Evolutionary conservation across 2,329 filamentous ascomycete genomes (phyloP).

Genomic region (Stagonosporopsis chrysanthemi): DNA sequence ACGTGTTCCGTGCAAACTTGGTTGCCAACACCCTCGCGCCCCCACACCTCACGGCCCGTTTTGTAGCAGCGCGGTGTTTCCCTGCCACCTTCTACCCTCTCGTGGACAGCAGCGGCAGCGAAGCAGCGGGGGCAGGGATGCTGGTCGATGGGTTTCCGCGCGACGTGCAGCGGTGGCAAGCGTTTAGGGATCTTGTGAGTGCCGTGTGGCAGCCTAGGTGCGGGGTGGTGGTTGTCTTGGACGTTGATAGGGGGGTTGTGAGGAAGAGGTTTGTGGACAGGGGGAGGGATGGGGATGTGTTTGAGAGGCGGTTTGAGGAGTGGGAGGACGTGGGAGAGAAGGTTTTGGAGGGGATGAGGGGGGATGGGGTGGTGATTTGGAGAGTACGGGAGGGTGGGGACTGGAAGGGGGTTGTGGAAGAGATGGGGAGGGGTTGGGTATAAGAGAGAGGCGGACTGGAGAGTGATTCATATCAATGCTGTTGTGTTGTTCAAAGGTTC

Average conservation of each 20-base stretch:
- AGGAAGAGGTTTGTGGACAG: conserved; percentile 10
- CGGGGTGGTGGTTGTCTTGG: conserved; percentile 6
- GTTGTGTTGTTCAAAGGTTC: no score
- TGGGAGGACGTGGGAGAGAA: conserved; percentile 1
- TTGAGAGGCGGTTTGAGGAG: conserved; percentile 18
- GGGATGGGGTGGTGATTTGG: conserved; percentile 5
- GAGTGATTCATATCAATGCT: no score
- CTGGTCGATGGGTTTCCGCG: conserved; percentile 24
- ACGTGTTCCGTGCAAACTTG: conserved; percentile 3
- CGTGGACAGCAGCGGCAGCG: background rate
- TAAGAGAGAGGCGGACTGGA: background rate
- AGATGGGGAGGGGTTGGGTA: background rate
- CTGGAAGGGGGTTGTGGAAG: background rate
- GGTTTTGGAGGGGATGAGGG: conserved; percentile 16
- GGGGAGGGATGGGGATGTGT: conserved; percentile 20
- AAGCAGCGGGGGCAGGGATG: background rate
- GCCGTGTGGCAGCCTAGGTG: conserved; percentile 6
- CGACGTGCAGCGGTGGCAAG: conserved; percentile 11
- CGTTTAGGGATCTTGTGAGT: conserved; percentile 12
- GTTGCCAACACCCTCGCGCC: conserved; percentile 15
- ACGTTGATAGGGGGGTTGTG: conserved; percentile 9
- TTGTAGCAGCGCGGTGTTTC: conserved; percentile 20
- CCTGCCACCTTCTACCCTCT: background rate
- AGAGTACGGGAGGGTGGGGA: background rate
- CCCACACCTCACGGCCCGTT: conserved; percentile 8